These are phyloP conservation scores for Coleophoma eucalyptorum DNA, from an alignment of 2,329 filamentous ascomycete species.

Conservation along the genomic window DNA sequence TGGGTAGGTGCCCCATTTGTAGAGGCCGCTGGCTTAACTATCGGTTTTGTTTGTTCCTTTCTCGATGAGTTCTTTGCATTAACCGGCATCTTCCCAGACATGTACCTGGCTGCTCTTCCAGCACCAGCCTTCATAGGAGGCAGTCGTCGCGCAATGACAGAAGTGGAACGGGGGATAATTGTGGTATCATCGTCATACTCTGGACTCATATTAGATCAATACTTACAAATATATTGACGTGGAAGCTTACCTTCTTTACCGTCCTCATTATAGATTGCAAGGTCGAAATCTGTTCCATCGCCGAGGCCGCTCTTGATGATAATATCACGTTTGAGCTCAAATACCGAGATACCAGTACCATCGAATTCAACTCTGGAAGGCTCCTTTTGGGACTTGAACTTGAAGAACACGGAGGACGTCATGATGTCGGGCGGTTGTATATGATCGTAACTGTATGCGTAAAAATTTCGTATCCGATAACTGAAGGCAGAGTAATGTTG, in stretches of 20 bases:
- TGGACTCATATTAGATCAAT: slow-evolving; percentile 36
- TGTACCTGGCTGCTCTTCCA: slow-evolving; percentile 88
- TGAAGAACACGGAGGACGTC: slow-evolving; percentile 91
- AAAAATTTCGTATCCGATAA: too few species aligned
- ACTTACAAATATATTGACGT: not conserved
- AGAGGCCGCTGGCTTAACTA: slow-evolving; percentile 49
- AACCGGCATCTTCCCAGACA: slow-evolving; percentile 91
- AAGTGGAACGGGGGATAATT: slow-evolving; percentile 94
- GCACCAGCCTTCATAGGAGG: slow-evolving; percentile 83
- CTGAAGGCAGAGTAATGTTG: too few species aligned
- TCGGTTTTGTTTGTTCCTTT: slow-evolving; percentile 50
- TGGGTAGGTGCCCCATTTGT: slow-evolving; percentile 52
- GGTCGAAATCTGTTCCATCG: slow-evolving; percentile 93
- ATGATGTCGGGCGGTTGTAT: slow-evolving; percentile 17
- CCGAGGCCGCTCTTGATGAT: slow-evolving; percentile 91
- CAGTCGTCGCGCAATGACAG: slow-evolving; percentile 82
- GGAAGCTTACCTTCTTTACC: slow-evolving; percentile 72
- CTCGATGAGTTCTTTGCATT: slow-evolving; percentile 78
- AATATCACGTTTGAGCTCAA: slow-evolving; percentile 98
- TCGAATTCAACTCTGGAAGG: slow-evolving; percentile 93
- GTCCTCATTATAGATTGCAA: slow-evolving; percentile 91
- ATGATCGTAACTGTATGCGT: too few species aligned
- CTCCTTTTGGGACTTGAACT: slow-evolving; percentile 99
- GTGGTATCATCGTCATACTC: slow-evolving; percentile 97
- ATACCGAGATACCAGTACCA: slow-evolving; percentile 95